These are phyloP conservation scores for Calendula officinalis DNA, from an alignment of 129 eudicot species.

Conservation along the genomic window DNA sequence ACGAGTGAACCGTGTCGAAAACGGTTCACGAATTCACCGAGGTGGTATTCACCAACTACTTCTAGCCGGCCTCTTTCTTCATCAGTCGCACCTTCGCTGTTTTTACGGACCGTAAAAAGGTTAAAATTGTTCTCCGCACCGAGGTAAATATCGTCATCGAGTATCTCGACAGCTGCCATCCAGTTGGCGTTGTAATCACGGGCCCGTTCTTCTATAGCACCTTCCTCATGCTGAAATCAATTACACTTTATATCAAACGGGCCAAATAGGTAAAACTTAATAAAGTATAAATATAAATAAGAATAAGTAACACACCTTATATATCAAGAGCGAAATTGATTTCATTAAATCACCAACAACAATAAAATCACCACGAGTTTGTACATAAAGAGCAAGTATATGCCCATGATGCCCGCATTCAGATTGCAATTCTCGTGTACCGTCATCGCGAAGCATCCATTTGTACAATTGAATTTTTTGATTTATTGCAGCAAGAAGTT, in stretches of 20 bases:
- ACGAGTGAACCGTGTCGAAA: conserved; percentile 89
- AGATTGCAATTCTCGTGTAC: conserved; percentile 70
- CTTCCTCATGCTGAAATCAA: conserved; percentile 70
- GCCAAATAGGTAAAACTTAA: neutral
- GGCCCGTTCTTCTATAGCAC: conserved; percentile 91
- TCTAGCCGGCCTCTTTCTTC: conserved; percentile 92
- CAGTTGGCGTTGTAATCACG: conserved; percentile 92
- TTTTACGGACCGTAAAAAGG: conserved; percentile 81
- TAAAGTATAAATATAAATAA: no score
- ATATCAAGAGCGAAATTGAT: conserved; percentile 76
- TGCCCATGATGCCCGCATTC: conserved; percentile 93
- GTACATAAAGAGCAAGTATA: conserved; percentile 86
- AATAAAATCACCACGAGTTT: conserved; percentile 90
- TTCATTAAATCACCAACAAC: conserved; percentile 90
- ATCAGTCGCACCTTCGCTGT: conserved; percentile 91
- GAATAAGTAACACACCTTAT: conserved; percentile 47
- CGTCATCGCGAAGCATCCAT: conserved; percentile 92
- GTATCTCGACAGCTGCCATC: conserved; percentile 94
- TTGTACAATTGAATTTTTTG: conserved; percentile 83
- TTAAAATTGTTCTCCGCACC: conserved; percentile 88
- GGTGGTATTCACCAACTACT: conserved; percentile 89
- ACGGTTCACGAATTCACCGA: conserved; percentile 82
- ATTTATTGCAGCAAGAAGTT: conserved; percentile 80
- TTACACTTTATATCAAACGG: neutral
- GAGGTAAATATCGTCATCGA: conserved; percentile 75